Percentiles rank a stretch among this genome's conserved stretches.
phyloP scores from a whole-genome alignment of 2,329 filamentous ascomycete species.

The Lithohypha guttulata region DNA sequence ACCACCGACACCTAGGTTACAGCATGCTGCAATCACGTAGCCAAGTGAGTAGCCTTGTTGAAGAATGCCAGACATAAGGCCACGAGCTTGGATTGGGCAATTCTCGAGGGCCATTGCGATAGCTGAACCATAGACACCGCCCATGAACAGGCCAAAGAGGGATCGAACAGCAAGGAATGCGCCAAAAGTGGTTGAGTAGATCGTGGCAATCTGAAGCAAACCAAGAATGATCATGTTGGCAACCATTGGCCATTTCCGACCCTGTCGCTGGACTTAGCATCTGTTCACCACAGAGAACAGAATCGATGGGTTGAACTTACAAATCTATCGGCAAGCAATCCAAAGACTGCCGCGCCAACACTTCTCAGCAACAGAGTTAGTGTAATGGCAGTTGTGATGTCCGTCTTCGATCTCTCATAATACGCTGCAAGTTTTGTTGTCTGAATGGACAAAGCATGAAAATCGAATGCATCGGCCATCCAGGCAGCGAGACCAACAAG shows the following conservation, averaged over 20 bases:
- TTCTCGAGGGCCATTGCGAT: conserved; percentile 71
- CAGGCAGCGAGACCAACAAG: conserved; percentile 63
- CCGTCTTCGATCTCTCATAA: conserved; percentile 51
- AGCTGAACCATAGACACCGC: conserved; percentile 68
- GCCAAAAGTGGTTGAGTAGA: conserved; percentile 60
- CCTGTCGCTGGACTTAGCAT: conserved; percentile 25
- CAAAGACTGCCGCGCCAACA: conserved; percentile 64
- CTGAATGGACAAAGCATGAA: conserved; percentile 70
- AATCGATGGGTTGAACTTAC: neutral
- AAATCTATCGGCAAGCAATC: conserved; percentile 65
- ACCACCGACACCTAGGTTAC: conserved; percentile 61
- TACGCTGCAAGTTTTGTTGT: conserved; percentile 57
- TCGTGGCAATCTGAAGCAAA: conserved; percentile 64
- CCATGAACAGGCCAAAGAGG: conserved; percentile 70
- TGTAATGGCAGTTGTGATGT: conserved; percentile 65
- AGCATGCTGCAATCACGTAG: conserved; percentile 66
- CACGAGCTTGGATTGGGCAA: conserved; percentile 57
- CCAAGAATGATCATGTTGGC: conserved; percentile 65
- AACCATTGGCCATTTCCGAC: conserved; percentile 76
- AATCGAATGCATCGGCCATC: conserved; percentile 76
- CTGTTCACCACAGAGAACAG: neutral
- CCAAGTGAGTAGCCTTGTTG: conserved; percentile 75
- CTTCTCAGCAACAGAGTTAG: conserved; percentile 64
- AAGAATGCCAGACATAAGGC: conserved; percentile 70
- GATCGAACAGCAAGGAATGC: conserved; percentile 66